These are phyloP conservation scores for Endoconidiophora laricicola DNA, from an alignment of 2,329 filamentous ascomycete species.

Conservation along the genomic window DNA sequence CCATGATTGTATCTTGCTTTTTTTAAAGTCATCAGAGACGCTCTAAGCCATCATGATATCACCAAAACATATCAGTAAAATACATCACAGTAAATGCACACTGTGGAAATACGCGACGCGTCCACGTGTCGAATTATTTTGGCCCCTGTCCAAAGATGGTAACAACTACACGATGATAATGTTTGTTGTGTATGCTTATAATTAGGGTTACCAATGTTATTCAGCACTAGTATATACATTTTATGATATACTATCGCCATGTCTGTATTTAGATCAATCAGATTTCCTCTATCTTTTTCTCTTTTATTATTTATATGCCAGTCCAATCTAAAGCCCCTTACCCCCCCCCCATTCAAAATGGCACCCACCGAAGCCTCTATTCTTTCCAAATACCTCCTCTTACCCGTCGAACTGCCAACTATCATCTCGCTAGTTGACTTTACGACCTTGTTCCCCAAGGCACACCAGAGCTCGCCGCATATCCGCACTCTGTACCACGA, in stretches of 20 bases:
- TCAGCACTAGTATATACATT: background rate
- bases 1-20: no score
- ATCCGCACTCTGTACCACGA: constrained; percentile 61
- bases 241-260: background rate
- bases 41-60: background rate
- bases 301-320: background rate
- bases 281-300: background rate
- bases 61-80: background rate
- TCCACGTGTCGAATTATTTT: constrained; percentile 3
- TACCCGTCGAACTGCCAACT: constrained; percentile 56
- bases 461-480: constrained; percentile 44
- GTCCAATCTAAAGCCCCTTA: background rate
- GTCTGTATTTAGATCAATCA: background rate
- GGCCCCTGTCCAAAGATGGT: background rate
- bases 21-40: no score
- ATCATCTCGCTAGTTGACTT: constrained; percentile 62
- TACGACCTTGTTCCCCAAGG: constrained; percentile 55
- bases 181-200: background rate
- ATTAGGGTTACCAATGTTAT: background rate
- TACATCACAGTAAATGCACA: background rate
- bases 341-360: constrained; percentile 29
- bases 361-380: constrained; percentile 59
- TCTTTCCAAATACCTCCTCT: constrained; percentile 60
- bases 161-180: background rate
- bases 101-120: constrained; percentile 9